Evolutionary conservation across 176 grass and related monocot species (phyloP).

Genomic region (Oryza australiensis): DNA sequence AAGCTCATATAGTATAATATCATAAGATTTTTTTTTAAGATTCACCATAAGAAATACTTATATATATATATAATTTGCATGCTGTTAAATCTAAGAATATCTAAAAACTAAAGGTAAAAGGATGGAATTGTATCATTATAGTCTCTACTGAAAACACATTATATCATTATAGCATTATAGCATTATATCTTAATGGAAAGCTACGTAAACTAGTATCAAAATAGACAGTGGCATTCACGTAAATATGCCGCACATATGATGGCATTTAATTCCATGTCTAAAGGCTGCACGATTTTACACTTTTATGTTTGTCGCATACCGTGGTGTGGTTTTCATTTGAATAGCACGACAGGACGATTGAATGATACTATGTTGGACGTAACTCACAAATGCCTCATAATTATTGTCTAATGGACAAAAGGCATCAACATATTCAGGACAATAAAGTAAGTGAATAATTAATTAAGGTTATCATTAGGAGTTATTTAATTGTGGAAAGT

Average conservation of each 20-base stretch:
- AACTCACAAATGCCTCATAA: neutral
- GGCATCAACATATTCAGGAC: neutral
- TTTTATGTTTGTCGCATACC: constrained; percentile 11
- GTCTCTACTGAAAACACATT: no score
- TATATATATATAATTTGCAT: no score
- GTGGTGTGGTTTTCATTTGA: neutral
- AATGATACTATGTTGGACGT: neutral
- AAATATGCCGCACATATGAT: neutral
- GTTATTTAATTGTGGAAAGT: neutral
- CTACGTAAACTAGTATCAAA: neutral
- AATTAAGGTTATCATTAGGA: neutral
- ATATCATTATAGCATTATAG: no score
- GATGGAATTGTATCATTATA: no score
- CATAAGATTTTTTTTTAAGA: no score
- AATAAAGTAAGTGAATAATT: neutral
- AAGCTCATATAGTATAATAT: no score
- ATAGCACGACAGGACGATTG: no score
- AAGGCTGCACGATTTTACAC: neutral
- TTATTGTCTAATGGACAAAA: neutral
- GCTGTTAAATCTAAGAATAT: no score
- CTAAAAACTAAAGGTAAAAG: no score
- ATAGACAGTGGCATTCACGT: neutral
- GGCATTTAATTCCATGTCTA: neutral
- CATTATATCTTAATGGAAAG: neutral
- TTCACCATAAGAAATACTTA: no score